Conservation (phyloP, 306 rosid genomes). For the Castanea crenata region DNA sequence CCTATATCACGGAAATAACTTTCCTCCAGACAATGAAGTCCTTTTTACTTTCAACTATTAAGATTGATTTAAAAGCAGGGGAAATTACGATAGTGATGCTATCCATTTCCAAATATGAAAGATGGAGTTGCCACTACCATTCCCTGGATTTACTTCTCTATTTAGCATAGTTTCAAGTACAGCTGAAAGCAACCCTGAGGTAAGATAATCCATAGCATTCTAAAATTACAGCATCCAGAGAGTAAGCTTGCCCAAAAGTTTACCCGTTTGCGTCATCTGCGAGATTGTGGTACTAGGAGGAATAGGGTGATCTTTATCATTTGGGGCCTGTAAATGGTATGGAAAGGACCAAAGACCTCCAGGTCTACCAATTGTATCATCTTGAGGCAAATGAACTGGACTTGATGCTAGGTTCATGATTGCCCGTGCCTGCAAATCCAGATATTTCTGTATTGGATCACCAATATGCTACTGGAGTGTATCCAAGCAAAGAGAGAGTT, state of each 20-base stretch:
- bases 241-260: conserved; percentile 9
- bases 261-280: conserved; percentile 73
- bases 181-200: conserved; percentile 12
- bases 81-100: not conserved
- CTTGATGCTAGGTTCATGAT: conserved; percentile 90
- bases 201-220: conserved; percentile 7
- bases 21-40: conserved; percentile 4
- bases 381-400: conserved; percentile 51
- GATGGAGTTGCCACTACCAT: not conserved
- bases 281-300: conserved; percentile 48
- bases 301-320: conserved; percentile 45
- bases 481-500: conserved; percentile 36
- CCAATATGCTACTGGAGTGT: conserved; percentile 19
- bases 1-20: not conserved
- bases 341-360: conserved; percentile 51
- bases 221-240: not conserved
- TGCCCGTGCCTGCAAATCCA: conserved; percentile 81
- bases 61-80: not conserved
- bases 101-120: not conserved
- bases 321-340: conserved; percentile 40
- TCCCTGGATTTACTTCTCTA: conserved; percentile 13
- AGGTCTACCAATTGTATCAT: conserved; percentile 49
- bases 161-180: conserved; percentile 3
- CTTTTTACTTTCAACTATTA: not conserved
- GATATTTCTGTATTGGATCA: conserved; percentile 40